phyloP scores from a whole-genome alignment of 73 alveolate genomes.

The Stentor coeruleus region DNA sequence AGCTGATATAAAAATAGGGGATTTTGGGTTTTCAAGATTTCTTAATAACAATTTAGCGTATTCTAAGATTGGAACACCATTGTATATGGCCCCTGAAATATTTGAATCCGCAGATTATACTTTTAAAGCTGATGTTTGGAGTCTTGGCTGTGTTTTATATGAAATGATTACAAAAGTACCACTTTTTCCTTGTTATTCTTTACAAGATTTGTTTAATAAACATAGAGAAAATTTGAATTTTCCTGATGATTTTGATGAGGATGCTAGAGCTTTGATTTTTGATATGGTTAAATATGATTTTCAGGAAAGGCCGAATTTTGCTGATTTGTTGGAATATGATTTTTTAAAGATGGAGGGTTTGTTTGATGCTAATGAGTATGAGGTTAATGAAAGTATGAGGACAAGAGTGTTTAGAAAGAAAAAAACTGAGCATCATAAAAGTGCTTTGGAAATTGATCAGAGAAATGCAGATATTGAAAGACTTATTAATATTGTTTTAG shows the following conservation, averaged over 20 bases:
- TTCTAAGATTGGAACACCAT: conserved; percentile 64
- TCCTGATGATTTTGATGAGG: no score
- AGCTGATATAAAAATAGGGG: conserved; percentile 27
- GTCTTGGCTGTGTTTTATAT: conserved; percentile 90
- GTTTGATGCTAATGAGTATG: neutral
- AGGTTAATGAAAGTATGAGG: no score
- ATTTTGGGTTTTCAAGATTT: conserved; percentile 44
- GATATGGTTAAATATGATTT: no score
- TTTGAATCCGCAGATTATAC: conserved; percentile 81
- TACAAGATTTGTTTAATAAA: no score
- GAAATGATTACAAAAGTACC: conserved; percentile 74
- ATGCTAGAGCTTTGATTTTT: no score
- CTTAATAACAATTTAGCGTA: conserved; percentile 29
- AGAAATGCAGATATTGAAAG: neutral
- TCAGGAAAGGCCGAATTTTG: neutral
- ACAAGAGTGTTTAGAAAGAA: no score
- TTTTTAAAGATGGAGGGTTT: neutral
- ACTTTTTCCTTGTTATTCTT: no score
- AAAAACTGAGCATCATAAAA: no score
- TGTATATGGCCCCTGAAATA: conserved; percentile 80
- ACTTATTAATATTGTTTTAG: no score
- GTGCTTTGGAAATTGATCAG: neutral
- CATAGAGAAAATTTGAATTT: no score
- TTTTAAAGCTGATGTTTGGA: conserved; percentile 93
- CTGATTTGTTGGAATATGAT: no score